phyloP scores from a whole-genome alignment of 164 flowering plant genomes.

The Santalum album region DNA sequence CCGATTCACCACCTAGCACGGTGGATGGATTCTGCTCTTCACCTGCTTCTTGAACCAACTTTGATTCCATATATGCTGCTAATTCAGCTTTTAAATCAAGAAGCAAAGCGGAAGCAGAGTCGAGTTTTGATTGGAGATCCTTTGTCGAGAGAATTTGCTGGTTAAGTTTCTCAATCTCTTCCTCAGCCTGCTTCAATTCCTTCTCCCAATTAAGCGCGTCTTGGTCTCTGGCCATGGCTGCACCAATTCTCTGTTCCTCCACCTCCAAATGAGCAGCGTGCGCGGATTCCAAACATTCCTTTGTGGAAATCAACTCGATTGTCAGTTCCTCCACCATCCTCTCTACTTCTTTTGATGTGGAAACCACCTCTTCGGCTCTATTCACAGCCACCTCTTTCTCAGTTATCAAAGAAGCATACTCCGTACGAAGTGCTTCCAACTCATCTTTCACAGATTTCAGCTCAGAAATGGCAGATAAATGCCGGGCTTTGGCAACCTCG shows the following conservation, averaged over 20 bases:
- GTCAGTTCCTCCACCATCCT: constrained; percentile 75
- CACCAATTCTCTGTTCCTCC: constrained; percentile 76
- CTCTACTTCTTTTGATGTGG: constrained; percentile 63
- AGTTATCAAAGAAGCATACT: constrained; percentile 38
- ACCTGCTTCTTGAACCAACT: constrained; percentile 32
- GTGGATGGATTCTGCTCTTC: constrained; percentile 13
- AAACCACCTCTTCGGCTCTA: constrained; percentile 54
- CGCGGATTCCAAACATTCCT: constrained; percentile 73
- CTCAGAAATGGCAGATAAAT: constrained; percentile 57
- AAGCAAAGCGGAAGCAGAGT: constrained; percentile 51
- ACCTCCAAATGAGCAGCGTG: constrained; percentile 83
- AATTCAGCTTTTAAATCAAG: constrained; percentile 57
- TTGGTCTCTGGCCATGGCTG: constrained; percentile 73
- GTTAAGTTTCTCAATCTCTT: constrained; percentile 49
- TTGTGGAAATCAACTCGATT: constrained; percentile 65
- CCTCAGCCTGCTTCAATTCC: constrained; percentile 78
- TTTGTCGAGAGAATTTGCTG: constrained; percentile 40
- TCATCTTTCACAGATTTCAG: constrained; percentile 68
- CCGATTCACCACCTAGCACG: constrained; percentile 14
- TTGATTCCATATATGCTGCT: constrained; percentile 74
- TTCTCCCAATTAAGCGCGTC: constrained; percentile 63
- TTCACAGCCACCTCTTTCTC: constrained; percentile 54
- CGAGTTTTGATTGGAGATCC: constrained; percentile 59
- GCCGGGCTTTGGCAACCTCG: constrained; percentile 75
- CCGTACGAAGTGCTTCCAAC: constrained; percentile 40